Evolutionary conservation across 2,329 filamentous ascomycete species (phyloP).

Genomic region (Phaeoacremonium minimum): DNA sequence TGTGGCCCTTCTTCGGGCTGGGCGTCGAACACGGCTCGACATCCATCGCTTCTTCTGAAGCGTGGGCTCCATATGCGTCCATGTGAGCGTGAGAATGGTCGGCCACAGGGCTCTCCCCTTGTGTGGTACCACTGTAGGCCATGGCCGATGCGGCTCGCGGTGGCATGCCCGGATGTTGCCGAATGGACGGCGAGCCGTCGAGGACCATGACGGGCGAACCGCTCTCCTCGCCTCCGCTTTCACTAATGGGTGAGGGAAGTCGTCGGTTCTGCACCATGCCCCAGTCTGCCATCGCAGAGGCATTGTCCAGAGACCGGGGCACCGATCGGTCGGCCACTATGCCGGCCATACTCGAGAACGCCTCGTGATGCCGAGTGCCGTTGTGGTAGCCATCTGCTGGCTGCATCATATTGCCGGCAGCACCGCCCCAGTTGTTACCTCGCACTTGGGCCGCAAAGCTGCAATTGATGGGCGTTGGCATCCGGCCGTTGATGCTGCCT

Average conservation of each 20-base stretch:
- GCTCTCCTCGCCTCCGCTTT: constrained; percentile 42
- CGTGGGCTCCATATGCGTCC: constrained; percentile 8
- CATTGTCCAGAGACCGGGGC: constrained; percentile 41
- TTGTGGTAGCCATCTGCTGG: constrained; percentile 30
- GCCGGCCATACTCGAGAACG: constrained; percentile 23
- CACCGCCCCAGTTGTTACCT: constrained; percentile 42
- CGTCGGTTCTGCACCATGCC: constrained; percentile 47
- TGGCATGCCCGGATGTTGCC: constrained; percentile 27
- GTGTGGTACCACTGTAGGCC: constrained; percentile 18
- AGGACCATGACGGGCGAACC: constrained; percentile 34
- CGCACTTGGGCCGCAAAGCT: constrained; percentile 52
- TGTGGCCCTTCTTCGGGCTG: constrained; percentile 48
- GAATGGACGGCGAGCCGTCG: constrained; percentile 27
- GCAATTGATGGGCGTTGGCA: constrained; percentile 57
- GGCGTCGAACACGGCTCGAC: constrained; percentile 38
- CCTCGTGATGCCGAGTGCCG: constrained; percentile 28
- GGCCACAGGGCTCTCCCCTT: constrained; percentile 1
- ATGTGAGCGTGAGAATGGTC: constrained; percentile 15
- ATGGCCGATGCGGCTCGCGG: constrained; percentile 27
- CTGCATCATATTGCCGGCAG: constrained; percentile 24
- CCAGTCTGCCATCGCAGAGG: constrained; percentile 38
- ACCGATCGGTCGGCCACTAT: constrained; percentile 33
- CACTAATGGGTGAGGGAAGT: constrained; percentile 57
- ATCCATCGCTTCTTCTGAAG: constrained; percentile 21
- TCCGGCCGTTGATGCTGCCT: constrained; percentile 35